Percentiles rank a stretch among this genome's conserved stretches.
Conservation (phyloP, 805 yeast genomes). For the Metschnikowia dekortorum region DNA sequence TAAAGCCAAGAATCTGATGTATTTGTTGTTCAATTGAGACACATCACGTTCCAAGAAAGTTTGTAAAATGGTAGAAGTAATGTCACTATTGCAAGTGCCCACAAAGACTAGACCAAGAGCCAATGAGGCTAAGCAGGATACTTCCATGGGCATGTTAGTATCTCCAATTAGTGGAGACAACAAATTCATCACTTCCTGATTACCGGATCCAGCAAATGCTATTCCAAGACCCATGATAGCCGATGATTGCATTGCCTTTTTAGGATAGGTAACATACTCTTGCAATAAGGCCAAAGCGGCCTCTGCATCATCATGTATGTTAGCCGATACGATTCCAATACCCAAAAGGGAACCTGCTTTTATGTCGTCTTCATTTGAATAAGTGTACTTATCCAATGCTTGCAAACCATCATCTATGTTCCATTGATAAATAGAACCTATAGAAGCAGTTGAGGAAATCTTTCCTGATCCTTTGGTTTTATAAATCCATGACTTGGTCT, state of each 20-base stretch:
- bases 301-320: slow-evolving; percentile 93
- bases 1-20: slow-evolving; percentile 85
- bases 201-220: slow-evolving; percentile 91
- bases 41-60: slow-evolving; percentile 82
- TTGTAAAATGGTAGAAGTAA: slow-evolving; percentile 87
- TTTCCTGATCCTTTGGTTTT: slow-evolving; percentile 89
- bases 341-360: slow-evolving; percentile 97
- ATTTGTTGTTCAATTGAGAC: slow-evolving; percentile 72
- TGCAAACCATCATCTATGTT: slow-evolving; percentile 85
- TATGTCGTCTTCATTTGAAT: slow-evolving; percentile 78
- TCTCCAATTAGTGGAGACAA: slow-evolving; percentile 82
- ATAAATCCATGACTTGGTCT: slow-evolving; percentile 77
- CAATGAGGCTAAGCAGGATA: slow-evolving; percentile 80
- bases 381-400: slow-evolving; percentile 80
- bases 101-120: slow-evolving; percentile 93
- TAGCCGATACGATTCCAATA: slow-evolving; percentile 86
- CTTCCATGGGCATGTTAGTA: slow-evolving; percentile 66
- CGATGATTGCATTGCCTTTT: slow-evolving; percentile 63
- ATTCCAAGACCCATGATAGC: slow-evolving; percentile 90
- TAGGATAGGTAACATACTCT: slow-evolving; percentile 70
- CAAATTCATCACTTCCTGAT: slow-evolving; percentile 74
- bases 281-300: slow-evolving; percentile 83
- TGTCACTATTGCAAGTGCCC: slow-evolving; percentile 93
- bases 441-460: slow-evolving; percentile 85
- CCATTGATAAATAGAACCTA: slow-evolving; percentile 92